Conservation (phyloP, 2,329 filamentous ascomycete genomes). For the Microthyrium microscopicum region DNA sequence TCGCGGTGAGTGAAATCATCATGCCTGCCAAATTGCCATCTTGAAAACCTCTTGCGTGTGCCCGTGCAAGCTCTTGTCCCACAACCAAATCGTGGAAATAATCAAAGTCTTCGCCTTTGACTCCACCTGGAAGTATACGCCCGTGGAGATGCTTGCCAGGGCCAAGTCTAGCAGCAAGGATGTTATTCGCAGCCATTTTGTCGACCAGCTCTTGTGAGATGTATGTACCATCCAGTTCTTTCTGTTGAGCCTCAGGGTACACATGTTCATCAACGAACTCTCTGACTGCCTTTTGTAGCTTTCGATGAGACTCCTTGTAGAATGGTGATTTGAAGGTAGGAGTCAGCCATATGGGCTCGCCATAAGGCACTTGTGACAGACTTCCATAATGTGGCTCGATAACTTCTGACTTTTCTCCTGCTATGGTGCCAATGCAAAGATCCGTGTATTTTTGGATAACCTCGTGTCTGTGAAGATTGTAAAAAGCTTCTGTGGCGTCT, state of each 20-base stretch:
- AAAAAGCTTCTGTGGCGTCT: conserved; percentile 67
- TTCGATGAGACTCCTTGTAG: conserved; percentile 58
- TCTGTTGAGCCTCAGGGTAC: conserved; percentile 57
- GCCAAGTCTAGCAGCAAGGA: conserved; percentile 69
- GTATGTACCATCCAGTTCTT: conserved; percentile 56
- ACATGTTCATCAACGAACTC: conserved; percentile 57
- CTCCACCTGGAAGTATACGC: conserved; percentile 48
- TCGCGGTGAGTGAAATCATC: conserved; percentile 64
- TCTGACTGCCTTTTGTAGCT: conserved; percentile 51
- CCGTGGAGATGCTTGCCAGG: conserved; percentile 70
- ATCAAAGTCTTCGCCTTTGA: conserved; percentile 68
- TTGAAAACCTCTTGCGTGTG: conserved; percentile 63
- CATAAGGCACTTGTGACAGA: conserved; percentile 64
- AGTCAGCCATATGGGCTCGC: conserved; percentile 68
- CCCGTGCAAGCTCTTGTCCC: conserved; percentile 53
- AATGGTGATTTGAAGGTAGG: conserved; percentile 65
- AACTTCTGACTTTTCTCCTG: conserved; percentile 59
- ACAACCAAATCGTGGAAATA: conserved; percentile 74
- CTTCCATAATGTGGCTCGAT: conserved; percentile 53
- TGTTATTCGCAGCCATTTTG: conserved; percentile 52
- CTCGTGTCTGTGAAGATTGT: conserved; percentile 83
- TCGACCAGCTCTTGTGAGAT: conserved; percentile 58
- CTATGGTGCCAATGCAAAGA: conserved; percentile 59
- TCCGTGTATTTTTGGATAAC: conserved; percentile 66
- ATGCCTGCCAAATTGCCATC: conserved; percentile 80